These are phyloP conservation scores for Trypanosoma vivax DNA, from an alignment of 208 protist species.

Conservation along the genomic window DNA sequence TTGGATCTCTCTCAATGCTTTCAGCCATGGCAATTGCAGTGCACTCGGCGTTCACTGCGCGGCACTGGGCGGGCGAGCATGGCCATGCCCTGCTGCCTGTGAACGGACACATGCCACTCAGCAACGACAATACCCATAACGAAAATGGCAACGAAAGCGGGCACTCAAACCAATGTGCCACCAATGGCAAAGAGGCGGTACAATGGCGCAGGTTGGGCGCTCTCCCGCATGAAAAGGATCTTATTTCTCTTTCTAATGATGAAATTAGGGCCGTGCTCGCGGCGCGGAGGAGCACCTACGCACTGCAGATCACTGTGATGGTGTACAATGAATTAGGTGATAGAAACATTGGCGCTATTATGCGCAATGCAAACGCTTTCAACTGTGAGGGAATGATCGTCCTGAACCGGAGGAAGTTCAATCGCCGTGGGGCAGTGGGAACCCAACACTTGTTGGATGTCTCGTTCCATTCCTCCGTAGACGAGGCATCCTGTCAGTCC, in stretches of 20 bases:
- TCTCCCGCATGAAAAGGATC: slow-evolving; percentile 50
- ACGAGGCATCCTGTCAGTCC: slow-evolving; percentile 12
- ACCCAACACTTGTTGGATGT: slow-evolving; percentile 52
- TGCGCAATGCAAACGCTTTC: slow-evolving; percentile 77
- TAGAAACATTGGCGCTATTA: slow-evolving; percentile 78
- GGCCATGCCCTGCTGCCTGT: neutral
- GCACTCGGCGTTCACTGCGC: slow-evolving; percentile 21
- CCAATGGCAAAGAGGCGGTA: no score
- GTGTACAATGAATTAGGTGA: slow-evolving; percentile 77
- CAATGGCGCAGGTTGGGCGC: neutral
- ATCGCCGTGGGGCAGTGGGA: slow-evolving; percentile 60
- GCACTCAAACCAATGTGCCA: no score
- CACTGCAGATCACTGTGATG: slow-evolving; percentile 49
- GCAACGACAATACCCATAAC: slow-evolving; percentile 11
- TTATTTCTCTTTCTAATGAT: slow-evolving; percentile 32
- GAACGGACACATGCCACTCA: slow-evolving; percentile 58
- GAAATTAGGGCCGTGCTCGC: slow-evolving; percentile 33
- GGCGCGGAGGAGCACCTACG: slow-evolving; percentile 25
- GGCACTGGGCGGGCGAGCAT: neutral
- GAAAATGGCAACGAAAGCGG: neutral
- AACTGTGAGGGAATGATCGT: slow-evolving; percentile 68
- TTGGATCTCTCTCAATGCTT: slow-evolving; percentile 80
- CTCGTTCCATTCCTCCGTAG: slow-evolving; percentile 13
- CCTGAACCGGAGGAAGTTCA: slow-evolving; percentile 63
- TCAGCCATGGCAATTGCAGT: slow-evolving; percentile 69